Evolutionary conservation across 148 eudicot species (phyloP), one percentile per base, ranked within the genome.

Genomic region (Hydrangea macrophylla): DNA sequence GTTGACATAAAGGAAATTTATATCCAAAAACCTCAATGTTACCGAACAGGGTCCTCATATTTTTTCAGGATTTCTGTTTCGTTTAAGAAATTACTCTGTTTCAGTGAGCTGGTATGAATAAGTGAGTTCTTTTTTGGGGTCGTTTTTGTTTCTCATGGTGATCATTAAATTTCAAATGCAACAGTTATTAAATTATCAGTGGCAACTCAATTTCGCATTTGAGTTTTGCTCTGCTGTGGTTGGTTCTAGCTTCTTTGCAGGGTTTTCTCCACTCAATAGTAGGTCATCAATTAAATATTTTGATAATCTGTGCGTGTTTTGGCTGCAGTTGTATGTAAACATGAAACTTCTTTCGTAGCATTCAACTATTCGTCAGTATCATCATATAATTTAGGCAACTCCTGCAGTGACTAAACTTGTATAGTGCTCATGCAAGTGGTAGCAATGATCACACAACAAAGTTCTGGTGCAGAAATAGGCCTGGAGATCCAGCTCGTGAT

Each of bases 401-500:
- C 40, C 39, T 55, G 35, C 53, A 33, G 39, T 57, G 9, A 22
- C 51, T 20, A 53, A 60, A 65, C 30, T 37, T 33, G 18, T 71
- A 55, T 62, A 0, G 25, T 62, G 60, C 59, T 69, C 54, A 57
- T 91, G 91, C 99, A 94, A n/a, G 99, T 77, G 99, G 99, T 59
- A 89, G 99, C 82, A 85, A 87, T 80, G 99, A 94, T 74, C 86
- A 89, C 69, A 83, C 97, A 26, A 94, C 99, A 75, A 90, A 89
- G 65, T 94, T 94, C 74, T 94, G 99, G 99, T 88, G 93, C 82
- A 88, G 99, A 94, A 94, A 94, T 77, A 85, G 99, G 81, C 99
- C 99, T 26, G 99, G 99, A 56, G 99, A 94, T 71, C 74, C 91
- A 67, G 88, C 82, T 68, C 96, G 92, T 62, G 99, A 94, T 68